These are phyloP conservation scores for Teunomyces pallodes DNA, from an alignment of 805 yeast species.

Conservation along the genomic window DNA sequence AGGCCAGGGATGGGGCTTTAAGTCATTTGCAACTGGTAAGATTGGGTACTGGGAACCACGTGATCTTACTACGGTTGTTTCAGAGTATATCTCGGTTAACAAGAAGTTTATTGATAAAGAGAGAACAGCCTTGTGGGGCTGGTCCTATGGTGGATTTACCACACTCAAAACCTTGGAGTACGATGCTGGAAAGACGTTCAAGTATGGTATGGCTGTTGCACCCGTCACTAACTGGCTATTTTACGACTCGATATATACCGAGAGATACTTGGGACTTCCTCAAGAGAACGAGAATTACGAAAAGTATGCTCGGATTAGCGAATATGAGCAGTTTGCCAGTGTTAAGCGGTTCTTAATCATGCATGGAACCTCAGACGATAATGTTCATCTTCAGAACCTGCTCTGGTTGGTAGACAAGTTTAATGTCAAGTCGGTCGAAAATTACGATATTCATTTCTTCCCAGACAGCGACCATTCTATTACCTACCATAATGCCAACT, in stretches of 20 bases:
- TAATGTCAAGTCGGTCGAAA: slow-evolving; percentile 56
- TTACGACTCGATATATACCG: slow-evolving; percentile 93
- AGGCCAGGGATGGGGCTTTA: slow-evolving; percentile 69
- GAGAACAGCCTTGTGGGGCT: slow-evolving; percentile 89
- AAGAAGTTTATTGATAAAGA: slow-evolving; percentile 51
- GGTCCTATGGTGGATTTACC: slow-evolving; percentile 97
- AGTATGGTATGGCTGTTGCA: slow-evolving; percentile 92
- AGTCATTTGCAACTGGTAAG: slow-evolving; percentile 51
- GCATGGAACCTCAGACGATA: slow-evolving; percentile 98
- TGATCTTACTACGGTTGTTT: slow-evolving; percentile 55
- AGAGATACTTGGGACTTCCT: slow-evolving; percentile 89
- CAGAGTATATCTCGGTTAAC: slow-evolving; percentile 46
- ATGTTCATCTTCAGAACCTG: slow-evolving; percentile 92
- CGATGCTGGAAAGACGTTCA: slow-evolving; percentile 72
- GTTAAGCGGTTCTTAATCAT: slow-evolving; percentile 70
- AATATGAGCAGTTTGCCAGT: slow-evolving; percentile 53
- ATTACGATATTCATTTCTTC: slow-evolving; percentile 82
- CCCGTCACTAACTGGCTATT: slow-evolving; percentile 95
- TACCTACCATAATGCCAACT: slow-evolving; percentile 72
- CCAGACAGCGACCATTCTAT: slow-evolving; percentile 95
- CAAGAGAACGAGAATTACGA: slow-evolving; percentile 66
- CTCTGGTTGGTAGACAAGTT: slow-evolving; percentile 73
- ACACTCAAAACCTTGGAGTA: slow-evolving; percentile 85
- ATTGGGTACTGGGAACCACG: slow-evolving; percentile 78
- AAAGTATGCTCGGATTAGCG: slow-evolving; percentile 48